phyloP scores from a whole-genome alignment of 768 basidiomycete species.

The Pilatotrama ljubarskyi region DNA sequence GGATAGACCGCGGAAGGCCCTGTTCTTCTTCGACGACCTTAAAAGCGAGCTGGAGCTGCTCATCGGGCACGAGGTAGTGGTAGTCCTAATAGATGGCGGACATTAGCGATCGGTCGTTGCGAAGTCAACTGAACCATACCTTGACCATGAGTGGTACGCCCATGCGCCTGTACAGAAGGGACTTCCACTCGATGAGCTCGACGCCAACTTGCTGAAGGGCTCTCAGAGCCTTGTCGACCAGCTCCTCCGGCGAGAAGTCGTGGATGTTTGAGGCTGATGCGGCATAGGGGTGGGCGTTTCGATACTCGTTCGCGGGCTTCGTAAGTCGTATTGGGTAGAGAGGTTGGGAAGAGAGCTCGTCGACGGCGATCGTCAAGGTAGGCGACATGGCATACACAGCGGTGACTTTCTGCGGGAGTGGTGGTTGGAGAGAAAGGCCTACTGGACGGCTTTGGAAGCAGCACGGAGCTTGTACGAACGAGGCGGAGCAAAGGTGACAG shows the following conservation, averaged over 20 bases:
- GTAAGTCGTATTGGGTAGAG: background rate
- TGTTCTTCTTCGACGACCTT: background rate
- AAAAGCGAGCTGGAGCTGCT: constrained; percentile 1
- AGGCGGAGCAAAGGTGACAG: background rate
- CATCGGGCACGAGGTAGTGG: constrained; percentile 16
- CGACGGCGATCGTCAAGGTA: background rate
- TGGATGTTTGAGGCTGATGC: background rate
- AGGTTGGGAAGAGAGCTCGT: background rate
- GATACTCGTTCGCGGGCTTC: background rate
- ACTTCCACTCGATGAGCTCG: constrained; percentile 15
- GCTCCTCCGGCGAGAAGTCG: constrained; percentile 9
- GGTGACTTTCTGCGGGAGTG: background rate
- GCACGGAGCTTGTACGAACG: background rate
- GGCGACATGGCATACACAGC: background rate
- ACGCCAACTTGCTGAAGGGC: constrained; percentile 8
- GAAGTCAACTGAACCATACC: background rate
- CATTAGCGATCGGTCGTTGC: no score
- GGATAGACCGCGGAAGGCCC: constrained; percentile 1
- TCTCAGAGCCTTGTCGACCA: constrained; percentile 12
- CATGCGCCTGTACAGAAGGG: constrained; percentile 17
- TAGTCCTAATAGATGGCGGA: constrained; percentile 9
- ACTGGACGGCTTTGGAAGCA: background rate
- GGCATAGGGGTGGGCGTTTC: background rate
- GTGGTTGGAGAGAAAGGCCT: background rate
- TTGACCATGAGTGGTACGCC: constrained; percentile 15